Base-by-base conservation (phyloP, 495 filamentous ascomycete genomes). In the Cudoniella acicularis region DNA sequence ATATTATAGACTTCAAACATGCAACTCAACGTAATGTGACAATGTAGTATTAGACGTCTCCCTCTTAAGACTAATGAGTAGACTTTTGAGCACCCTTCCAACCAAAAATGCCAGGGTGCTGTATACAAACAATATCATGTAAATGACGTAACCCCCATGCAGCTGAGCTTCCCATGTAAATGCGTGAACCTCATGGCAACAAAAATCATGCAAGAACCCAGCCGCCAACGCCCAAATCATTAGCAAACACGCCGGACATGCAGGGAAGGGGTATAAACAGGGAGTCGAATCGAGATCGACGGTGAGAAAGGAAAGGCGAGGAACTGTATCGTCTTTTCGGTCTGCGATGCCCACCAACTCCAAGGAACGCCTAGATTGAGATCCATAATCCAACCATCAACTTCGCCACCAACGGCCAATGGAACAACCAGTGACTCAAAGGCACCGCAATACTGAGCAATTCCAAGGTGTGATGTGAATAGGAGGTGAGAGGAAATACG, bases 351-450 rank as follows among this genome's bases (percentile, higher is more conserved):
- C 30, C 6, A 36, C 4, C 6, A 36, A 36, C 30, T 4, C 30
- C 30, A 6, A 36, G 30, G 3, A 10, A 41, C 23, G 10, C 18
- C 51, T 13, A 21, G 8, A 20, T 41, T 8, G 36, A 42, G 20
- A 23, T 10, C 36, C 18, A 9, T 43, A 23, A 41, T 43, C 52
- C 52, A 45, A 45, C 20, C 42, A 17, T n/a, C n/a, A 36, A 63
- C 55, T 59, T 63, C 51, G 50, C 47, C 54, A 55, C 54, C 30
- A 60, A 61, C 49, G 54, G 57, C 54, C 49, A 60, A 22, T 56
- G 57, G 64, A 42, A 63, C 27, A 54, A 60, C 57, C 53, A 58
- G 26, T 48, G 46, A 45, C 24, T 59, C 61, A 55, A 59, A 49
- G 36, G 42, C 27, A 59, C 52, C 60, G 52, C 48, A 54, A 26